phyloP scores from a whole-genome alignment of 768 basidiomycete species.

The Goffeauzyma gilvescens region DNA sequence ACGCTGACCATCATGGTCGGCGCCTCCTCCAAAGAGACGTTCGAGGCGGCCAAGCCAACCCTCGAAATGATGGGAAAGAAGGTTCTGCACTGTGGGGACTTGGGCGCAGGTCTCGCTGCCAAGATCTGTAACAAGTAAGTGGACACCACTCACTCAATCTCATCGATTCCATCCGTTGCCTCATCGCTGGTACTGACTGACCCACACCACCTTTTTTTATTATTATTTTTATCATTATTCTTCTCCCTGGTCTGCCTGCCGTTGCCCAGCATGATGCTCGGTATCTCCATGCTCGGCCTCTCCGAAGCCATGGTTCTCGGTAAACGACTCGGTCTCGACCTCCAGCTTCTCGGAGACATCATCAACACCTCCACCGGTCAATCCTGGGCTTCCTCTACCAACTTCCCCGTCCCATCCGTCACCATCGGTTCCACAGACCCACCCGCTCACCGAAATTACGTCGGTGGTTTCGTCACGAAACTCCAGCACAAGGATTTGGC shows the following conservation, averaged over 20 bases:
- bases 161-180: too few species aligned
- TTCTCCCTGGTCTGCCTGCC: neutral
- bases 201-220: too few species aligned
- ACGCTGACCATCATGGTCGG: constrained; percentile 12
- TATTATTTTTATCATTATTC: neutral
- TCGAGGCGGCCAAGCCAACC: constrained; percentile 7
- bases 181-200: too few species aligned
- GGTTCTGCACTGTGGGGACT: constrained; percentile 8
- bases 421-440: constrained; percentile 3
- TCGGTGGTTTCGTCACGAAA: constrained; percentile 10
- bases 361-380: constrained; percentile 12
- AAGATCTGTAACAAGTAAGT: constrained; percentile 14
- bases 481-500: constrained; percentile 11
- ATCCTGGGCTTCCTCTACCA: constrained; percentile 9
- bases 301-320: constrained; percentile 13
- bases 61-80: constrained; percentile 5
- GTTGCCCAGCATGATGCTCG: constrained; percentile 11
- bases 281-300: constrained; percentile 11
- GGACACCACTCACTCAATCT: neutral
- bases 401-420: constrained; percentile 12
- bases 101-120: constrained; percentile 9
- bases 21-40: constrained; percentile 5
- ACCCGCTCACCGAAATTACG: constrained; percentile 8
- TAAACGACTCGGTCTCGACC: constrained; percentile 9
- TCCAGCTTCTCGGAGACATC: constrained; percentile 11